These are phyloP conservation scores for Cordia subcordata DNA, from an alignment of 257 asterid species.

Conservation along the genomic window DNA sequence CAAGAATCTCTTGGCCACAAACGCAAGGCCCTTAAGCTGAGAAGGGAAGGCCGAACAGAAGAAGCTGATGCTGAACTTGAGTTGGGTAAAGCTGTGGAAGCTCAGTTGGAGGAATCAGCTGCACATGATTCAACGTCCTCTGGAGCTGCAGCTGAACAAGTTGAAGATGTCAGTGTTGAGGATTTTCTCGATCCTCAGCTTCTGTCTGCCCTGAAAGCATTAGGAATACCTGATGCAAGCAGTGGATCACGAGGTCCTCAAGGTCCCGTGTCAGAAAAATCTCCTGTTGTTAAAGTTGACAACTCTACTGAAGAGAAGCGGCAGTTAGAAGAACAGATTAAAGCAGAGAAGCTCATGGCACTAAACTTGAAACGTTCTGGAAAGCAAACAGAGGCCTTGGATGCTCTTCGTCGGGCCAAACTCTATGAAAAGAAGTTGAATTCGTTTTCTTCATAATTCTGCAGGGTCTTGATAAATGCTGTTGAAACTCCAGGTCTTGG, in stretches of 20 bases:
- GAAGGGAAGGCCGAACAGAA: constrained; percentile 75
- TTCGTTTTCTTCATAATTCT: constrained; percentile 37
- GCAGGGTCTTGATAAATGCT: not conserved
- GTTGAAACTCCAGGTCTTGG: too few relatives aligned
- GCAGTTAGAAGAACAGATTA: constrained; percentile 54
- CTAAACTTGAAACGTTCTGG: constrained; percentile 78
- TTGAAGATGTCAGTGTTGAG: constrained; percentile 50
- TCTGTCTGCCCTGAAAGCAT: constrained; percentile 69
- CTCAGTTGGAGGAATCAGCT: constrained; percentile 58
- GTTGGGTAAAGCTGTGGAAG: constrained; percentile 71
- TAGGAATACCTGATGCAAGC: constrained; percentile 48
- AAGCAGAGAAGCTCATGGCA: constrained; percentile 78
- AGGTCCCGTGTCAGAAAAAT: constrained; percentile 28
- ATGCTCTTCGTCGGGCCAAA: constrained; percentile 69
- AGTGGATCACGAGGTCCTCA: constrained; percentile 24
- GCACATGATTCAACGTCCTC: constrained; percentile 26
- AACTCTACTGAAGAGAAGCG: constrained; percentile 40
- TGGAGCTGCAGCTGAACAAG: constrained; percentile 27
- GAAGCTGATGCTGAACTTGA: constrained; percentile 47
- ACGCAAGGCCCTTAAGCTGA: constrained; percentile 74
- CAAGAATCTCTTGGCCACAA: constrained; percentile 79
- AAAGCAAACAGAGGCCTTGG: constrained; percentile 85
- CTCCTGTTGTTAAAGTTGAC: constrained; percentile 13
- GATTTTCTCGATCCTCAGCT: constrained; percentile 93
- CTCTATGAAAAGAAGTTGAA: constrained; percentile 73